Base-by-base conservation (phyloP, 192 early-diverging fungal species). In the Coemansia asiatica region DNA sequence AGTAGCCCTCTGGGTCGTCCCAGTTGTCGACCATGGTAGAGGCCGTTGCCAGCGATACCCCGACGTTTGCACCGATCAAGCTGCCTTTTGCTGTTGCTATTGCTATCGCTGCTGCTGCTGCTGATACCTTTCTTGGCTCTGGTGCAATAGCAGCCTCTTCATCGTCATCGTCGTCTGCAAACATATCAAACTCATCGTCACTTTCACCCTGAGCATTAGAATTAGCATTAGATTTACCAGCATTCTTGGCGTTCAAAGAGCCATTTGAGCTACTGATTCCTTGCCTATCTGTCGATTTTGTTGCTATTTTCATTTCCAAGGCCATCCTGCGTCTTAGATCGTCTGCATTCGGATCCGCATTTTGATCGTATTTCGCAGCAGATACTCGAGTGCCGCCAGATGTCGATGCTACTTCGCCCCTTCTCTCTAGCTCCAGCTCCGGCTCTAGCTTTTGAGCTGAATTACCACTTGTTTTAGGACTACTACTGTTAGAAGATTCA, bases 1-100 rank as follows among this genome's bases (percentile, higher is more conserved):
- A 99, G 85, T 99, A 99, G 29, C 97, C 97, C 62, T 99, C 97
- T 10, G 88, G 84, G 67, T 99, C 97, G 75, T 98, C 96, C 92
- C 91, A 96, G 63, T 93, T 96, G 66, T 97, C 96, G 9, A 68
- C 74, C 72, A 81, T 81, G 19, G 53, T 53, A n/a, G 71, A 40
- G 44, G 68, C 59, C 9, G 33, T 25, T 33, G 57, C 64, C 21
- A 59, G 47, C 6, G 60, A 66, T 7, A 56, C 50, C 6, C 57
- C 68, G 16, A 50, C 48, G 21, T 55, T 60, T 0, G 55, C 61
- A 18, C 40, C 40, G 15, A 12, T 12, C 40, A 13, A 16, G 40
- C 15, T 44, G 40, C n/a, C n/a, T n/a, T 44, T 44, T 16, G 40
- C 15, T 2, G 40, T 12, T 13, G 40, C 3, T 12, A 44, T 8